Conservation (phyloP, 345 rosid species). For the Eucalyptus regnans region DNA sequence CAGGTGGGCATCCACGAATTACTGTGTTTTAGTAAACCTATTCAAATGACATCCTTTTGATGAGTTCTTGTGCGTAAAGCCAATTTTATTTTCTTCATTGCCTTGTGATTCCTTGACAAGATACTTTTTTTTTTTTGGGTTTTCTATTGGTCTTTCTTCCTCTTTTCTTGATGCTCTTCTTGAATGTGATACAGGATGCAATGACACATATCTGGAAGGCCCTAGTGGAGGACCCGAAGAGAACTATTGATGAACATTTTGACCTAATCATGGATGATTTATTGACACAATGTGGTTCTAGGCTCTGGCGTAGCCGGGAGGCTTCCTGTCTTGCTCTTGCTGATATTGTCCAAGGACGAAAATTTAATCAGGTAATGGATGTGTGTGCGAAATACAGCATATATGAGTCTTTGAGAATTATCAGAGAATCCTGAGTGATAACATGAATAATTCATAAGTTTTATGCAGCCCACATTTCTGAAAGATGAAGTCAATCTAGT, state of each 20-base stretch:
- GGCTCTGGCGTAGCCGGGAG: constrained; percentile 97
- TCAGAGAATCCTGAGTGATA: neutral
- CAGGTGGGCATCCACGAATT: constrained; percentile 35
- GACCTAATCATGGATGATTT: constrained; percentile 81
- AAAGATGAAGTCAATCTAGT: neutral
- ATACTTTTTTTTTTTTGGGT: neutral
- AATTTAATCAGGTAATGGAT: constrained; percentile 62
- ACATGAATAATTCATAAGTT: neutral
- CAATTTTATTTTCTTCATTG: neutral
- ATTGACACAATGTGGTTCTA: constrained; percentile 66
- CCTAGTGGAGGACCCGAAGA: constrained; percentile 69
- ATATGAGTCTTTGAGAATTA: neutral
- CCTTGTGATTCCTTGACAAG: neutral
- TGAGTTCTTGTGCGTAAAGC: neutral
- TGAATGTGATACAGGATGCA: constrained; percentile 55
- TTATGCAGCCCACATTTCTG: neutral
- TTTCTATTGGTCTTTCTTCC: neutral
- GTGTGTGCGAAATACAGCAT: neutral
- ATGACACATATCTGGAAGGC: constrained; percentile 98
- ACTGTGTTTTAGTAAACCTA: neutral
- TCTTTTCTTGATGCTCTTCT: neutral
- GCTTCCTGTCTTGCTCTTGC: constrained; percentile 94
- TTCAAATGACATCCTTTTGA: neutral
- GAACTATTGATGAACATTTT: constrained; percentile 74
- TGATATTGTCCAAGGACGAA: constrained; percentile 90